Conservation (phyloP, 163 green algal genomes). For the Prototheca stagnorum region DNA sequence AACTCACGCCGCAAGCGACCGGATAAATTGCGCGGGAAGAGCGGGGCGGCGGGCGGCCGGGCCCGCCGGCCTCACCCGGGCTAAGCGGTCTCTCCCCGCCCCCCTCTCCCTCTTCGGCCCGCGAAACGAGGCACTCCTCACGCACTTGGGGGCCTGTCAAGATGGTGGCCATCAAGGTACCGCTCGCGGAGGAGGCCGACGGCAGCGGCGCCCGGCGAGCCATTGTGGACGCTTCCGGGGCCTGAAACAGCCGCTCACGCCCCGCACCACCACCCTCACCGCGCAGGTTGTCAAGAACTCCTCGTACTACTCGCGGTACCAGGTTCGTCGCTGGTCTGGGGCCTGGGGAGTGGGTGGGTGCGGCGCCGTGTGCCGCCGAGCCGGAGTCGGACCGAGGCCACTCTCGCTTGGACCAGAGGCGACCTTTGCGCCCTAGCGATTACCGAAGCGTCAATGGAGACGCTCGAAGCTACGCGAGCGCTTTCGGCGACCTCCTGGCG, state of each 20-base stretch:
- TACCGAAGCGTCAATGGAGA: no score
- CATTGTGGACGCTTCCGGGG: background rate
- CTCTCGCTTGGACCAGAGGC: no score
- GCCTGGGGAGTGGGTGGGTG: background rate
- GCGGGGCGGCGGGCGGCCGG: no score
- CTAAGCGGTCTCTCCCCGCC: no score
- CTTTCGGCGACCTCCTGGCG: no score
- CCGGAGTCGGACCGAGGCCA: background rate
- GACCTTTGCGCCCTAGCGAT: no score
- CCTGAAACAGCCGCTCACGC: background rate
- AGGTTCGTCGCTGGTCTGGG: no score
- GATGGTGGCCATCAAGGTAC: constrained; percentile 1
- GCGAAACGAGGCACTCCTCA: background rate
- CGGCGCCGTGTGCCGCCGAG: background rate
- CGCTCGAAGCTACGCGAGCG: no score
- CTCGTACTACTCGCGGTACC: constrained; percentile 4
- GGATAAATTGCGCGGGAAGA: no score
- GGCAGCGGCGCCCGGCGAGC: background rate
- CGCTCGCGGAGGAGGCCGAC: background rate
- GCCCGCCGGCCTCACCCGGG: no score
- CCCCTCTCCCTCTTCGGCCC: constrained; percentile 1
- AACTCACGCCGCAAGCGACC: no score
- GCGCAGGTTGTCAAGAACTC: constrained; percentile 4
- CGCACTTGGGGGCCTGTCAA: background rate
- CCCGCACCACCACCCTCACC: background rate